Conservation (phyloP, 306 rosid genomes). For the Cicer bijugum region DNA sequence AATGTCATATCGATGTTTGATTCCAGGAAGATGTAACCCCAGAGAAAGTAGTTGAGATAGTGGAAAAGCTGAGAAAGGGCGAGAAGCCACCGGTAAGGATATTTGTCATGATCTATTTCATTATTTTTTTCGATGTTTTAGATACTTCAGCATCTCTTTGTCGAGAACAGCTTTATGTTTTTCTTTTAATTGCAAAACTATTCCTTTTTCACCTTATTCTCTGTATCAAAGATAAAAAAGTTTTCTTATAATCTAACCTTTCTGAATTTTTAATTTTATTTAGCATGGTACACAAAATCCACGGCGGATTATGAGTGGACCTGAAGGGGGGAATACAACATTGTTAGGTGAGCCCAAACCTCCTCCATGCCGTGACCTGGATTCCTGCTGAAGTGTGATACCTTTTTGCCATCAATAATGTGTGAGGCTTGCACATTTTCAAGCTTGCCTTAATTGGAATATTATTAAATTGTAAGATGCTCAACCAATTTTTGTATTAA, state of each 20-base stretch:
- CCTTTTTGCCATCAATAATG: conserved; percentile 65
- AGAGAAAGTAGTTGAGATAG: conserved; percentile 76
- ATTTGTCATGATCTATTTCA: neutral
- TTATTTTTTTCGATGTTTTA: conserved; percentile 3
- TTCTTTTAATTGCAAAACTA: neutral
- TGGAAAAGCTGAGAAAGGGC: conserved; percentile 79
- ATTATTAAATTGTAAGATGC: conserved; percentile 48
- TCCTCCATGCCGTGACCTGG: conserved; percentile 94
- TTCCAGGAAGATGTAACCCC: conserved; percentile 98
- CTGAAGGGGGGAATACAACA: conserved; percentile 96
- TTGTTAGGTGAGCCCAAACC: conserved; percentile 78
- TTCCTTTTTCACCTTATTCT: neutral
- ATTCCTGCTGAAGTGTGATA: conserved; percentile 66
- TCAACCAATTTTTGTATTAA: conserved; percentile 52
- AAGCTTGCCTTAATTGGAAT: conserved; percentile 55
- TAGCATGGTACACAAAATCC: conserved; percentile 96
- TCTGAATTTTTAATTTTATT: conserved; percentile 16
- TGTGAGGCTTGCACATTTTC: conserved; percentile 59
- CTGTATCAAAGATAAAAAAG: neutral
- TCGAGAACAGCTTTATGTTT: neutral
- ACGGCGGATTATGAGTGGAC: conserved; percentile 71
- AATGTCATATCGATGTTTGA: conserved; percentile 25
- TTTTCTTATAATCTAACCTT: neutral
- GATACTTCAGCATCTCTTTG: neutral
- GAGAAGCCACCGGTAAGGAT: conserved; percentile 88